These are phyloP conservation scores for Neonothopanus nambi DNA, from an alignment of 1,284 basidiomycete species.

Conservation along the genomic window DNA sequence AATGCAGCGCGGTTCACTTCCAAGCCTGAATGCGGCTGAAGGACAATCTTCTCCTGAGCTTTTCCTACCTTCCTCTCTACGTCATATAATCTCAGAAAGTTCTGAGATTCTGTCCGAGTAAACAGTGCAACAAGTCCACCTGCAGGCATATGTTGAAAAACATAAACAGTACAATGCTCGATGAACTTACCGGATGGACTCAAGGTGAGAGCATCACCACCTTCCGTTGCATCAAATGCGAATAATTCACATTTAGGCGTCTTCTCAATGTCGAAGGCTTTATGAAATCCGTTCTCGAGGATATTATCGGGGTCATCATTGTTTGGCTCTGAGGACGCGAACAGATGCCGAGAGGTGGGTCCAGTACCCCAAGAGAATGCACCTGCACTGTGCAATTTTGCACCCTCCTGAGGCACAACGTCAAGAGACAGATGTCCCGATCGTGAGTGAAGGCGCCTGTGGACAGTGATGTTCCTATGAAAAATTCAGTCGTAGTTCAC, in stretches of 20 bases:
- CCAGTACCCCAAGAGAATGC: conserved; percentile 56
- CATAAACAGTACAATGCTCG: neutral
- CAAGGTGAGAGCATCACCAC: conserved; percentile 54
- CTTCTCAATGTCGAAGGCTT: conserved; percentile 41
- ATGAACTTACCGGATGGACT: conserved; percentile 41
- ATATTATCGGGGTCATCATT: conserved; percentile 18
- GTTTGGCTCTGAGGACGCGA: conserved; percentile 57
- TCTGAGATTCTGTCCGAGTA: conserved; percentile 36
- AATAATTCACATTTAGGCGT: conserved; percentile 23
- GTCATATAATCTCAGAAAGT: conserved; percentile 57
- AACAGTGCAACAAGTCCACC: conserved; percentile 47
- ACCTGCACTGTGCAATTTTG: conserved; percentile 38
- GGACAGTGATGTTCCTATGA: conserved; percentile 1
- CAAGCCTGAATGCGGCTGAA: conserved; percentile 36
- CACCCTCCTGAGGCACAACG: neutral
- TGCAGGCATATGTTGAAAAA: conserved; percentile 17
- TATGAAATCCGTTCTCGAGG: conserved; percentile 48
- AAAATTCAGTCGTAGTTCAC: neutral
- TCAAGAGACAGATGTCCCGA: neutral
- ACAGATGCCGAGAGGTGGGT: conserved; percentile 41
- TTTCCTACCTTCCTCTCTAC: conserved; percentile 33
- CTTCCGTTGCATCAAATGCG: conserved; percentile 45
- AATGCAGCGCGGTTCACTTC: conserved; percentile 54
- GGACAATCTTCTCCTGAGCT: conserved; percentile 28
- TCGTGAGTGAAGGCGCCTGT: neutral